Evolutionary conservation across 169 alveolate genomes (phyloP).

Genomic region (Babesia bovis): DNA sequence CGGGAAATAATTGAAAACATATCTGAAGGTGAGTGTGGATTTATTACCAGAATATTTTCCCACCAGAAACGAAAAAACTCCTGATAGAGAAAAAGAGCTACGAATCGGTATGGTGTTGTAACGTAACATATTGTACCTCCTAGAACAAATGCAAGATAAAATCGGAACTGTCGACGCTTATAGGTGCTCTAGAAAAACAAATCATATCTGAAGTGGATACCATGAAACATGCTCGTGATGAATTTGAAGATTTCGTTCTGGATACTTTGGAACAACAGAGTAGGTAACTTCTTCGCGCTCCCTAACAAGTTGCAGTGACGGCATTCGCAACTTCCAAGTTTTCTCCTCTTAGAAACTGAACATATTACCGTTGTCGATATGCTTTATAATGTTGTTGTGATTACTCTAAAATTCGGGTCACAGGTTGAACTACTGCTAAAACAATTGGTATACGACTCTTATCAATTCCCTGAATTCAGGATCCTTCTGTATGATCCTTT

Average conservation of each 20-base stretch:
- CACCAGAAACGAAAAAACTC: slow-evolving; percentile 29
- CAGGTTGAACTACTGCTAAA: no score
- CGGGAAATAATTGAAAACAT: neutral
- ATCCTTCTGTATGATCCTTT: no score
- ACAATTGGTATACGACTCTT: no score
- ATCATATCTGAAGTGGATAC: neutral
- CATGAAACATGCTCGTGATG: slow-evolving; percentile 45
- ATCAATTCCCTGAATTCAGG: no score
- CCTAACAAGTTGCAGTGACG: slow-evolving; percentile 17
- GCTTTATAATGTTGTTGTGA: no score
- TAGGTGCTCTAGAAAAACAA: slow-evolving; percentile 11
- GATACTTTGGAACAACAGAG: slow-evolving; percentile 42
- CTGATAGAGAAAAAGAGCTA: neutral
- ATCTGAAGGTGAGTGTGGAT: slow-evolving; percentile 6
- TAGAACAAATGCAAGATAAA: slow-evolving; percentile 11
- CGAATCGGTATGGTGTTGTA: slow-evolving; percentile 2
- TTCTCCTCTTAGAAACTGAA: neutral
- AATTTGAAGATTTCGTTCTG: slow-evolving; percentile 49
- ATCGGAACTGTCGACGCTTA: slow-evolving; percentile 8
- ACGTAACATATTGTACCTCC: neutral
- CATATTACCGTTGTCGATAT: no score
- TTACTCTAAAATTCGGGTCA: no score
- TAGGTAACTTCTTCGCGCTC: neutral
- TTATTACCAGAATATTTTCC: neutral
- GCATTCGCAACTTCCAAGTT: slow-evolving; percentile 7